Percentiles rank a stretch among this genome's conserved stretches.
Conservation (phyloP, 306 rosid species). For the Morella rubra region DNA sequence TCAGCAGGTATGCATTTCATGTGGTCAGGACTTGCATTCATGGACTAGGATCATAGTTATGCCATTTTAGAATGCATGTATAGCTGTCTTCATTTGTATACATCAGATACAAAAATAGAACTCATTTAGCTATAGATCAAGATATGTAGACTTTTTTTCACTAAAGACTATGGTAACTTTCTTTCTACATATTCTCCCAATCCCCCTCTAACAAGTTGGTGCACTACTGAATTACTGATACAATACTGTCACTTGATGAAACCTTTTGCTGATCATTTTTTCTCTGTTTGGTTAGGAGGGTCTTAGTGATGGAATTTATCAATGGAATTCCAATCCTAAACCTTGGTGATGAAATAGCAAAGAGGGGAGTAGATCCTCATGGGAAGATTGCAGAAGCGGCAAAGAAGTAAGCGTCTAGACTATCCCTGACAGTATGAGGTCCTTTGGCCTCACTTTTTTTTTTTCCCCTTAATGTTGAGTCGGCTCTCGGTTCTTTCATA, state of each 20-base stretch:
- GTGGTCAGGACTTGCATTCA: conserved; percentile 29
- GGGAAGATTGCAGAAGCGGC: conserved; percentile 76
- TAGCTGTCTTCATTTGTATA: not conserved
- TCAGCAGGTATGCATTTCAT: conserved; percentile 61
- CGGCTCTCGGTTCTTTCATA: conserved; percentile 12
- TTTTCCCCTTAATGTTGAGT: conserved; percentile 15
- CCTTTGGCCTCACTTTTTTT: conserved; percentile 3
- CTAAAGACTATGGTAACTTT: not conserved
- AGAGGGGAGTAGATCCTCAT: conserved; percentile 78
- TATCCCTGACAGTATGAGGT: conserved; percentile 19
- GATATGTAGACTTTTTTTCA: not conserved
- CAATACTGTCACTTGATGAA: conserved; percentile 21
- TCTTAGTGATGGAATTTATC: conserved; percentile 85
- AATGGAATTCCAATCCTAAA: conserved; percentile 87
- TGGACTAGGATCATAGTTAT: conserved; percentile 11
- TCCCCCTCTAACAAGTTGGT: no score
- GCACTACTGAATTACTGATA: conserved; percentile 4
- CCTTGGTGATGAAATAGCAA: conserved; percentile 91
- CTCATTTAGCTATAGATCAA: not conserved
- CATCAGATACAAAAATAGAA: not conserved
- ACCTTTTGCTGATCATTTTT: conserved; percentile 28
- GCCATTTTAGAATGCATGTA: not conserved
- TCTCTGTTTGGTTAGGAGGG: conserved; percentile 61
- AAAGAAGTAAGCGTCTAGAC: conserved; percentile 72
- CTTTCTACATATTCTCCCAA: not conserved